Evolutionary conservation across 2,329 filamentous ascomycete species (phyloP), one percentile per base, ranked within the genome.

Genomic region (Monilinia polystroma): DNA sequence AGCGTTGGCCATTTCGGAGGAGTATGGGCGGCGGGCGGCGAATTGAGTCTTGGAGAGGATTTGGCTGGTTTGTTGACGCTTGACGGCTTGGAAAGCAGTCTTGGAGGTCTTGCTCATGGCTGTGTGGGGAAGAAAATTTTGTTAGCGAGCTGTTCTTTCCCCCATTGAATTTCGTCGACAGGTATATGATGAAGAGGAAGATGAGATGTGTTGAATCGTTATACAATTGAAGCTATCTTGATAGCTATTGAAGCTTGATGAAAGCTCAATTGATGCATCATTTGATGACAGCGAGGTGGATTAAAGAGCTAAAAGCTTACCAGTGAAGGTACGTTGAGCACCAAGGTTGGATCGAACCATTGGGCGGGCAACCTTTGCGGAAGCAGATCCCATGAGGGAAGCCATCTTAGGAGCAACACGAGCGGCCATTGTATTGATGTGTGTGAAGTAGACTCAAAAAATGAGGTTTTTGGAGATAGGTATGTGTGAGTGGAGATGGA

Each of bases 1-100:
- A 81, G 90, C 90, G 81, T 90, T 85, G 83, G 90, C 90, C 82
- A 93, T 91, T 88, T 93, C 90, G 78, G 90, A 93, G 78, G 89
- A 92, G 89, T 93, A 93, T 80, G 88, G 86, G 81, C 85, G 85
- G 79, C 81, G 70, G 64, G 66, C 73, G 71, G 52, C 67, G 72
- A 64, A 41, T 53, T 43, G 43, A 67, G 69, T 71, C 59, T 84
- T 82, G 81, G 86, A 85, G 82, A 90, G 81, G 82, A 89, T 84
- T 79, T 83, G 84, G 77, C 84, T 83, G 74, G 83, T 83, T 82
- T 88, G 86, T 82, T 87, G 85, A 82, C 90, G 90, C 87, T 91
- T 91, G 80, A 89, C 63, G 66, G 73, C 70, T 66, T 75, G 72
- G 71, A 74, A 73, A 54, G 69, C 59, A 32, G 68, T 69, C 68